phyloP scores from a whole-genome alignment of 2,329 filamentous ascomycete species.

The Chaetoscypha palmicola region DNA sequence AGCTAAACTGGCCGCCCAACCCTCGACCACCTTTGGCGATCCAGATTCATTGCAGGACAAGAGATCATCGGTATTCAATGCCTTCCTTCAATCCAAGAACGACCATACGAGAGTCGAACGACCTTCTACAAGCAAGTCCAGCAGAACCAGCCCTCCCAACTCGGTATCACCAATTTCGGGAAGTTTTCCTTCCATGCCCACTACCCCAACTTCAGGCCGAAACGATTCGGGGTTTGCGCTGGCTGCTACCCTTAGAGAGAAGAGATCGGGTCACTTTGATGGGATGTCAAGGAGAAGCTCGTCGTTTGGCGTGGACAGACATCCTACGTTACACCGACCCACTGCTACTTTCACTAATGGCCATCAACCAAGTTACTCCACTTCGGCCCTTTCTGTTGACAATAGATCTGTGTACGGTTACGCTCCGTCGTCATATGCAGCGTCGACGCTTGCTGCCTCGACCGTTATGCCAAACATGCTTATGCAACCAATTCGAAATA shows the following conservation, averaged over 20 bases:
- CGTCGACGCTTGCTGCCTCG: slow-evolving; percentile 77
- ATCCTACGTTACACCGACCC: slow-evolving; percentile 59
- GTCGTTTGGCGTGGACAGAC: slow-evolving; percentile 77
- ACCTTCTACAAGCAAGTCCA: slow-evolving; percentile 66
- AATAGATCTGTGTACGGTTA: slow-evolving; percentile 50
- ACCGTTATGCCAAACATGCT: slow-evolving; percentile 83
- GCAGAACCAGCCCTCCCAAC: slow-evolving; percentile 53
- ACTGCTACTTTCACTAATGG: slow-evolving; percentile 67
- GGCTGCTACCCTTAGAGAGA: slow-evolving; percentile 81
- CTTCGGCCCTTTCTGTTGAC: slow-evolving; percentile 45
- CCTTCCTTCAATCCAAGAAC: slow-evolving; percentile 70
- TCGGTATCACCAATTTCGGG: slow-evolving; percentile 71
- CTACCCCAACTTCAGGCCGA: slow-evolving; percentile 67
- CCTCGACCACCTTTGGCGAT: slow-evolving; percentile 79
- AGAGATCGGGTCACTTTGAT: slow-evolving; percentile 86
- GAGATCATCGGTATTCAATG: slow-evolving; percentile 76
- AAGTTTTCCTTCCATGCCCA: slow-evolving; percentile 67
- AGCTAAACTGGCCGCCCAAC: slow-evolving; percentile 80
- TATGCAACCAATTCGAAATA: slow-evolving; percentile 70
- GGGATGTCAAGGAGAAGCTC: slow-evolving; percentile 74
- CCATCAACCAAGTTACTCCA: slow-evolving; percentile 59
- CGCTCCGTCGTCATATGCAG: slow-evolving; percentile 76
- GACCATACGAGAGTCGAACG: slow-evolving; percentile 63
- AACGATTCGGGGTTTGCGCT: slow-evolving; percentile 89
- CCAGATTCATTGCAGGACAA: slow-evolving; percentile 37